Base-by-base conservation (phyloP, 768 basidiomycete genomes). In the Coprinopsis marcescibilis region DNA sequence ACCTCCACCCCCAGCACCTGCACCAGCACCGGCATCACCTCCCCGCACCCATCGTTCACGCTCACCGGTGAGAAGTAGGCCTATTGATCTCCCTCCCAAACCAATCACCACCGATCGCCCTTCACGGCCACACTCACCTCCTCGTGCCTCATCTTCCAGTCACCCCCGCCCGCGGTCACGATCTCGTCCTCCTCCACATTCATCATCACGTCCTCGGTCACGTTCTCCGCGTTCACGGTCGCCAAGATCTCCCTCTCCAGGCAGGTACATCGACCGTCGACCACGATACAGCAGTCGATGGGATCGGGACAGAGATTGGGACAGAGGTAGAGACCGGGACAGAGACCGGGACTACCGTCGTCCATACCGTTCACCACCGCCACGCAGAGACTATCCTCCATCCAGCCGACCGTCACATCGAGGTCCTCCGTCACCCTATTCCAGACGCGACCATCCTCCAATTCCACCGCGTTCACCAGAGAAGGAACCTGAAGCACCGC, bases 21-120 rank as follows among this genome's bases (percentile, higher is more conserved):
- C 51, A 20, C 39, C 48, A n/a, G n/a, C n/a, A 17, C 44, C 52
- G 37, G n/a, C 35, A n/a, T 59, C 62, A n/a, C 59, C 64, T 2
- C 55, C 60, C 7, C 62, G 64, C 19, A 55, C 58, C 17, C 50
- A 58, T 19, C 43, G 47, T 23, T 30, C 49, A 5, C 38, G 25
- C 15, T 43, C 41, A 4, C 41, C 41, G n/a, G 19, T 43, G 30
- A 24, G 41, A 43, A 43, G 26, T 43, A 24, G 41, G 5, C 41
- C 41, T 11, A 27, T 43, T 12, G 41, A 53, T 23, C 24, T 46
- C 3, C 45, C 45, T 3, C 45, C 45, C 19, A 36, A 37, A 36
- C 39, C 47, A 12, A 33, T 24, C n/a, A 41, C 23, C 21, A 17
- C 24, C 11, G 46, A 27, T 10, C 36, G 25, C 17, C 13, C 23